Evolutionary conservation across 2,329 filamentous ascomycete genomes (phyloP), one percentile per base, ranked within the genome.

Genomic region (Bipolaris gigantea): DNA sequence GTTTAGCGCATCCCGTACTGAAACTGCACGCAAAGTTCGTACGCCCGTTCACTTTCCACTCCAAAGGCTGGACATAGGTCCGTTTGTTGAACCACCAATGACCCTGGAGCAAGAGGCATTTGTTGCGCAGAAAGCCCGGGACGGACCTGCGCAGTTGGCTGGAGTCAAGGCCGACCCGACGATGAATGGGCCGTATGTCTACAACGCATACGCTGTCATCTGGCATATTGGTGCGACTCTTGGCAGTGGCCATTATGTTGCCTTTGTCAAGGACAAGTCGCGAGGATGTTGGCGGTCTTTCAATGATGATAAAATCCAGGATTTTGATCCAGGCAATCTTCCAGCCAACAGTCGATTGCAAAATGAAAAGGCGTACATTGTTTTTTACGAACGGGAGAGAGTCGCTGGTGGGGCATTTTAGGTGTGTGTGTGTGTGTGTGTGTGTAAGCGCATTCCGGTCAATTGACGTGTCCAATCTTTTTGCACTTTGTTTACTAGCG

Each of bases 191-290:
- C 87, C 89, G 0, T 91, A 89, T 67, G 77, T 80, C 5, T 99
- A 97, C 73, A 88, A 96, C 68, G 87, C 89, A 48, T 97, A 96
- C 70, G 93, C 87, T 2, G 88, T 97, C 6, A 84, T 95, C 49
- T 81, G 89, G 57, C 92, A 97, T 72, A 75, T 84, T 4, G 92
- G 92, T 19, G 77, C 77, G 1, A 85, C 81, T 1, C 79, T 89
- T 48, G 83, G 84, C 34, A 84, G 83, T 46, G 92, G 92, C 0
- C 92, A 97, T 74, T 97, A 97, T 72, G 87, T 88, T 48, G 83
- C 86, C 3, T 85, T 89, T 25, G 76, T 77, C 40, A 77, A 75
- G 50, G 79, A 81, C 55, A 71, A 70, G 38, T 72, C 79, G 30
- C 77, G 83, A 25, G 79, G 80, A 23, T 81, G 79, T 55, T 88